Conservation (phyloP, 345 rosid species). For the Excoecaria agallocha region DNA sequence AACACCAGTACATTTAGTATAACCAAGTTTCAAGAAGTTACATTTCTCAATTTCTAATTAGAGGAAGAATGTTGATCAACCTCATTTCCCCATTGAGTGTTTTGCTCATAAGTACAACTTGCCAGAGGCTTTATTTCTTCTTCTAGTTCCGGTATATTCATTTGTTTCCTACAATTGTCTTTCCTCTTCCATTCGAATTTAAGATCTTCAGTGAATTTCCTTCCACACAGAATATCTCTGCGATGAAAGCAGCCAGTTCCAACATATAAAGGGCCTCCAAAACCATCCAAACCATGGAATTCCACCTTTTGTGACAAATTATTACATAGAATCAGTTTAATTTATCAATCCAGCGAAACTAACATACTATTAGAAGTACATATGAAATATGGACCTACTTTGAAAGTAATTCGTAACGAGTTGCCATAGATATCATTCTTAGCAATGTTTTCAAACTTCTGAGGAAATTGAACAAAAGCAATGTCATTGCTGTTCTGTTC, state of each 20-base stretch:
- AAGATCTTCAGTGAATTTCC: constrained; percentile 19
- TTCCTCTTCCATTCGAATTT: constrained; percentile 28
- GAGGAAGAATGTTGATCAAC: constrained; percentile 20
- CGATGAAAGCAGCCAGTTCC: constrained; percentile 88
- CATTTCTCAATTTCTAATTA: not conserved
- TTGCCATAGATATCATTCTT: constrained; percentile 53
- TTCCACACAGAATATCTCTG: constrained; percentile 64
- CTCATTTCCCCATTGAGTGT: constrained; percentile 76
- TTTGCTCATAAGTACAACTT: constrained; percentile 51
- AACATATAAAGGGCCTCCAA: constrained; percentile 61
- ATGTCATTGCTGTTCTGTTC: constrained; percentile 55
- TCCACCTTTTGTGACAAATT: constrained; percentile 45
- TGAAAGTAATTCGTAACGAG: constrained; percentile 10
- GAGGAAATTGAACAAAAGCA: constrained; percentile 72
- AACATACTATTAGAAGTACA: not conserved
- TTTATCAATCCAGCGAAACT: not conserved
- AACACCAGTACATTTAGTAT: constrained; percentile 11
- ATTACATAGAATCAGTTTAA: not conserved
- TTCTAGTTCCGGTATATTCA: constrained; percentile 23
- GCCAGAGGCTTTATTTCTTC: constrained; percentile 48
- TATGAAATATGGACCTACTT: constrained; percentile 22
- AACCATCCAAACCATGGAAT: constrained; percentile 59
- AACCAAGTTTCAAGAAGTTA: not conserved
- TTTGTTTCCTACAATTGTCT: constrained; percentile 13
- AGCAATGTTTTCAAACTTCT: constrained; percentile 47